Conservation (phyloP, 345 rosid species). For the Brassica carinata region DNA sequence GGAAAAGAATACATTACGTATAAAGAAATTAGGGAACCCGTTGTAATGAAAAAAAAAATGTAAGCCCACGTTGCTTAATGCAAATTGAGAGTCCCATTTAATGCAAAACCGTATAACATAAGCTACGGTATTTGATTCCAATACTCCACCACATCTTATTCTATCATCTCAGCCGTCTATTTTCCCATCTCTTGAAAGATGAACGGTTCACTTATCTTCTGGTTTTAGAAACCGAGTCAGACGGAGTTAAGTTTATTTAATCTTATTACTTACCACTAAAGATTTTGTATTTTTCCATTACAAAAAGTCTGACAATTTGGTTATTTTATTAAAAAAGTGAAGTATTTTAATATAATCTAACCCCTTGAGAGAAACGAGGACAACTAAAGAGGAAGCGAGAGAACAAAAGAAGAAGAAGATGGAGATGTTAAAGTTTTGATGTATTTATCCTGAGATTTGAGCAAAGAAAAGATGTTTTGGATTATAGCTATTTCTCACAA, state of each 20-base stretch:
- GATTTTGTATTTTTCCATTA: slow-evolving; percentile 16
- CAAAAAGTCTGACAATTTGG: slow-evolving; percentile 24
- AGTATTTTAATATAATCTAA: background rate
- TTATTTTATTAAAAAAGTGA: background rate
- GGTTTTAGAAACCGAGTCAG: slow-evolving; percentile 34
- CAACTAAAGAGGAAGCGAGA: slow-evolving; percentile 31
- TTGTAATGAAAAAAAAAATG: slow-evolving; percentile 12
- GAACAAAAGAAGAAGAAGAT: background rate
- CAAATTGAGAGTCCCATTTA: slow-evolving; percentile 35
- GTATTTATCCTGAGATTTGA: slow-evolving; percentile 25
- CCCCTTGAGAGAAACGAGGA: slow-evolving; percentile 26
- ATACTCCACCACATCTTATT: slow-evolving; percentile 24
- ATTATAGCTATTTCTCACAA: background rate
- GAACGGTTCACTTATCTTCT: slow-evolving; percentile 1
- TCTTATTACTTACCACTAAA: slow-evolving; percentile 17
- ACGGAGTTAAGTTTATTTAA: slow-evolving; percentile 16
- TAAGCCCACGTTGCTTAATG: slow-evolving; percentile 22
- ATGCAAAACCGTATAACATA: slow-evolving; percentile 39
- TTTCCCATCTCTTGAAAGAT: slow-evolving; percentile 16
- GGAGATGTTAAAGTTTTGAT: slow-evolving; percentile 33
- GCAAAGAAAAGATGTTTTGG: slow-evolving; percentile 20
- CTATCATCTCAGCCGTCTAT: slow-evolving; percentile 25
- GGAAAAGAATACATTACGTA: background rate
- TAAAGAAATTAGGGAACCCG: background rate
- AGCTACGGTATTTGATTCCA: slow-evolving; percentile 29